Conservation (phyloP, 169 alveolate genomes). For the Perkinsus olseni region DNA sequence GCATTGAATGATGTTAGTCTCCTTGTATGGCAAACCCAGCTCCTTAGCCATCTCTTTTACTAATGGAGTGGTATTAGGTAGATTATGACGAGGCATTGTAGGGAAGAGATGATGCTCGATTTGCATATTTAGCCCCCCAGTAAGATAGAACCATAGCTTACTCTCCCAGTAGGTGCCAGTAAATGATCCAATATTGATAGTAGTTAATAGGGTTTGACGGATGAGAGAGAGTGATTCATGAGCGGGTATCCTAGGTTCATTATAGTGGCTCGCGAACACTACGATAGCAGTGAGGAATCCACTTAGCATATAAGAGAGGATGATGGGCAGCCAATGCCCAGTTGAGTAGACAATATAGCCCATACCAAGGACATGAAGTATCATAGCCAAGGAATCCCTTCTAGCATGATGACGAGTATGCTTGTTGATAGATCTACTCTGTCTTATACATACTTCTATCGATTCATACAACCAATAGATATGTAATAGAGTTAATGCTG, state of each 20-base stretch:
- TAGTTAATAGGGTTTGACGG: not conserved
- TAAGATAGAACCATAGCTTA: not conserved
- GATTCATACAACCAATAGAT: not conserved
- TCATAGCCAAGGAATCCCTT: constrained; percentile 5
- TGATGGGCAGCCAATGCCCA: not conserved
- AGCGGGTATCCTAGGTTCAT: not conserved
- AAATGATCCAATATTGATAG: not conserved
- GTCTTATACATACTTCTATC: not conserved
- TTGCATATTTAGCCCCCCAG: constrained; percentile 10
- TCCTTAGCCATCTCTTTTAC: not conserved
- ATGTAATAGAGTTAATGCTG: not conserved
- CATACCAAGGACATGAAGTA: not conserved
- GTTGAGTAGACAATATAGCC: not conserved
- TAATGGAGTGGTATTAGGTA: not conserved
- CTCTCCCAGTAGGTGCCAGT: not conserved
- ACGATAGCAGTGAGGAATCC: not conserved
- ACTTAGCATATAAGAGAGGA: not conserved
- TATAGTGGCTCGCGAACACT: constrained; percentile 5
- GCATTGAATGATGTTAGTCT: not conserved
- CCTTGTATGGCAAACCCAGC: not conserved
- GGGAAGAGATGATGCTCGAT: constrained; percentile 16
- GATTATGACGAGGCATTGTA: constrained; percentile 2
- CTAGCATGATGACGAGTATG: not conserved
- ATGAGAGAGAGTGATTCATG: not conserved
- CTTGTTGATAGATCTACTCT: not conserved